Base-by-base conservation (phyloP, 228 moss, liverwort and hornwort genomes). In the Sphagnum magellanicum region DNA sequence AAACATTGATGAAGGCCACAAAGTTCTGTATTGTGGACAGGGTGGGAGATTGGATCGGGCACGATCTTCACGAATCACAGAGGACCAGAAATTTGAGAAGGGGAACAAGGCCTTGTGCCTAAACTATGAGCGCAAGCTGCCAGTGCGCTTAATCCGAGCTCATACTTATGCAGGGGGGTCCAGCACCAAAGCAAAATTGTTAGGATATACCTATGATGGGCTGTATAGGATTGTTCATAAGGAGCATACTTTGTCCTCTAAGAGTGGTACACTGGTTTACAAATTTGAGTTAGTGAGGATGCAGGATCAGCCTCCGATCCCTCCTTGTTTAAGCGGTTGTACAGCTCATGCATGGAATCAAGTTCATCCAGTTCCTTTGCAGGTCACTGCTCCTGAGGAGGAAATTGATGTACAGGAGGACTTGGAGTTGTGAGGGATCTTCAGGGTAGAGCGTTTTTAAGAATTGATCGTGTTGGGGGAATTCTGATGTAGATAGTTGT, bases 201-300 rank as follows among this genome's bases (percentile, higher is more conserved):
- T 81, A n/a, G 78, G 87, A 12, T 87, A 87, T 59, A 81, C 83
- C 0, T 87, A 87, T 48, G 87, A 87, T 48, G 87, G 87, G 6
- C 61, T 87, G 11, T 87, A 87, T 48, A 15, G 6, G 6, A 81
- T 87, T 14, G 53, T 16, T 0, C 4, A 63, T 0, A 73, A 69
- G 46, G 80, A 80, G 11, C 78, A 74, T n/a, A 83, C 83, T 6
- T 50, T 78, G 48, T 75, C 63, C 17, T 80, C 83, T 3, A 70
- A 49, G 1, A 78, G 78, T 6, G 9, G 12, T 55, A 12, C 55
- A 55, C 8, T 8, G 12, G 83, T 87, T 5, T 87, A 50, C 10
- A 87, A 79, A 46, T 87, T 6, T 63, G 11, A 8, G 6, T 53
- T 87, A 70, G 78, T 72, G 50, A 76, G 87, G 61, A 63, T 80